phyloP scores from a whole-genome alignment of 768 basidiomycete species.

The Kwoniella bestiolae region DNA sequence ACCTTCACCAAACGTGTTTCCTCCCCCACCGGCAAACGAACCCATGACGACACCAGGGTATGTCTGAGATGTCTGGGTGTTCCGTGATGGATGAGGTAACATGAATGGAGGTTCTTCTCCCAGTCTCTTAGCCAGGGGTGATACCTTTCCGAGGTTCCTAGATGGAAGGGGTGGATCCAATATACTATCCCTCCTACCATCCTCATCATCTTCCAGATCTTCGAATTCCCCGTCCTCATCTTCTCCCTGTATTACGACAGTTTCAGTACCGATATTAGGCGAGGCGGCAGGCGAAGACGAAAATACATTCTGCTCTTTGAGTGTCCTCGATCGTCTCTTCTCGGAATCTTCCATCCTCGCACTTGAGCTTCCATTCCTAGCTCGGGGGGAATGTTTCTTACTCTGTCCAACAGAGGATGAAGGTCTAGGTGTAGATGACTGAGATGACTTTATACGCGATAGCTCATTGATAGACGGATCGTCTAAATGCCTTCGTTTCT shows the following conservation, averaged over 20 bases:
- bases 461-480: too few relatives aligned
- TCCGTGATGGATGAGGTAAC: constrained; percentile 30
- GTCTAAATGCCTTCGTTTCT: neutral
- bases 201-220: constrained; percentile 9
- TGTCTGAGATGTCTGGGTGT: constrained; percentile 23
- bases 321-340: constrained; percentile 11
- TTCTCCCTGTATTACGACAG: neutral
- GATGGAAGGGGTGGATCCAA: neutral
- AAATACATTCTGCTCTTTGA: constrained; percentile 2
- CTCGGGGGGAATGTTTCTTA: constrained; percentile 18
- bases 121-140: constrained; percentile 36
- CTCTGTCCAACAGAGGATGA: neutral
- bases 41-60: constrained; percentile 49
- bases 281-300: neutral
- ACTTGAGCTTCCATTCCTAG: constrained; percentile 8
- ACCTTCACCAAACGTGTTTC: constrained; percentile 23
- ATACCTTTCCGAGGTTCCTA: constrained; percentile 10
- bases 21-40: constrained; percentile 29
- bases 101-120: constrained; percentile 45
- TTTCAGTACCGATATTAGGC: neutral
- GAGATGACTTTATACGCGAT: neutral
- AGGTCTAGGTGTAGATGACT: neutral
- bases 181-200: constrained; percentile 13
- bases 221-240: neutral
- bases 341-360: constrained; percentile 26